Evolutionary conservation across 2,329 filamentous ascomycete species (phyloP), one percentile per base, ranked within the genome.

Genomic region (Fusarium solani-melongenae): DNA sequence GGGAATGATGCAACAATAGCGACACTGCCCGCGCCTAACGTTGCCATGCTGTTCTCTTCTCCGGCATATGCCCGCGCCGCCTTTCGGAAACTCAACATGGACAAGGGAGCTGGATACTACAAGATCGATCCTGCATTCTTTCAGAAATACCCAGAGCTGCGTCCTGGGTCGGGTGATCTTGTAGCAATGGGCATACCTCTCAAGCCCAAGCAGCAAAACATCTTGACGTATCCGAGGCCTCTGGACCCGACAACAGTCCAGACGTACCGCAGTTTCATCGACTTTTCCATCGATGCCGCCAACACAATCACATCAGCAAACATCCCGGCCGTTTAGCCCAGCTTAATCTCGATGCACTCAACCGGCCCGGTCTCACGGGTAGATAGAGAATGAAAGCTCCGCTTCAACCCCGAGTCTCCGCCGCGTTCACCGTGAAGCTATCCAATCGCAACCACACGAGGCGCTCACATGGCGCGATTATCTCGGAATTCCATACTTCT

Each of bases 71-170:
- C 79, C 1, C 71, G 76, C 2, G 75, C 76, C 0, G 79, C 78
- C 0, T 81, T 81, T 34, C 71, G 69, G 2, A 71, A 72, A 12
- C 57, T 81, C 2, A 79, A 80, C n/a, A 81, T 81, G 80, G 77
- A 81, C 46, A 73, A 73, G 6, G 79, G 79, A 14, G 79, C 79
- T 1, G 75, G 74, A 6, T 78, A 78, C 20, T 81, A 81, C 71
- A 81, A 81, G 53, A 81, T 81, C 12, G 79, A 81, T 59, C 79
- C 79, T 9, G 78, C 73, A 3, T 81, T 81, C 58, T 81, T 76
- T 44, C 76, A 66, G 14, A 81, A 80, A 20, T 81, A 81, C 41
- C 79, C 79, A 1, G 79, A 81, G 34, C 75, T 81, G 2, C 80
- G 75, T 61, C 77, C 81, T 59, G 71, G 69, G 7, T 64, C 70